Conservation (phyloP, 208 protist genomes). For the Trypanosoma melophagium region DNA sequence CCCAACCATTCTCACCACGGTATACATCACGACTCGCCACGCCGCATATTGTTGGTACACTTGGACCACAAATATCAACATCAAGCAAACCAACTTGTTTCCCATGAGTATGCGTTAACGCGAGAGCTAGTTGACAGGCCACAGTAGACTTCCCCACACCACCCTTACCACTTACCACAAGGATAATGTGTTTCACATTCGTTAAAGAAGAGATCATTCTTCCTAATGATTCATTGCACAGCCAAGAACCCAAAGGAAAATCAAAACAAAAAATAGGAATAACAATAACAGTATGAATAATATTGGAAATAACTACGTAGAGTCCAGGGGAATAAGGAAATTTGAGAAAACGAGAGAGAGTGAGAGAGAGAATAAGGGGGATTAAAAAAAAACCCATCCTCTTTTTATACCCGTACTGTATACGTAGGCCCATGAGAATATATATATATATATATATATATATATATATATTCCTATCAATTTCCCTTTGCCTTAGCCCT, state of each 20-base stretch:
- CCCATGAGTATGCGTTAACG: slow-evolving; percentile 67
- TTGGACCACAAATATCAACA: slow-evolving; percentile 94
- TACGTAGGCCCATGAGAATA: neutral
- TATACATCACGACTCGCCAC: slow-evolving; percentile 90
- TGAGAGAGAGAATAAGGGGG: neutral
- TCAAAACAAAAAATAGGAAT: too few relatives aligned
- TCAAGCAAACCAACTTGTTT: slow-evolving; percentile 91
- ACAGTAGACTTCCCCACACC: slow-evolving; percentile 99
- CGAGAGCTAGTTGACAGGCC: slow-evolving; percentile 95
- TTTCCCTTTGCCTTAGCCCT: too few relatives aligned
- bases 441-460: slow-evolving; percentile 2
- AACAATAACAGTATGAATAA: too few relatives aligned
- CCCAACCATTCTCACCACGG: slow-evolving; percentile 79
- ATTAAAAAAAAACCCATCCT: too few relatives aligned
- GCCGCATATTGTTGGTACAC: slow-evolving; percentile 96
- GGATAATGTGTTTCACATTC: slow-evolving; percentile 95
- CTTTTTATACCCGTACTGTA: too few relatives aligned
- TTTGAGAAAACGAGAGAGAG: neutral
- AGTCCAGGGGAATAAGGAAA: neutral
- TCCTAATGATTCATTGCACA: too few relatives aligned
- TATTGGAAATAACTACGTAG: too few relatives aligned
- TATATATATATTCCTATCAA: too few relatives aligned
- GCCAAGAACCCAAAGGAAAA: too few relatives aligned
- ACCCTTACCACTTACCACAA: slow-evolving; percentile 99
- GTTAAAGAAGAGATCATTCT: slow-evolving; percentile 26